Percentiles rank a stretch among this genome's conserved stretches.
These are phyloP conservation scores for Dothistroma septosporum DNA, from an alignment of 2,329 filamentous ascomycete genomes.

Conservation along the genomic window DNA sequence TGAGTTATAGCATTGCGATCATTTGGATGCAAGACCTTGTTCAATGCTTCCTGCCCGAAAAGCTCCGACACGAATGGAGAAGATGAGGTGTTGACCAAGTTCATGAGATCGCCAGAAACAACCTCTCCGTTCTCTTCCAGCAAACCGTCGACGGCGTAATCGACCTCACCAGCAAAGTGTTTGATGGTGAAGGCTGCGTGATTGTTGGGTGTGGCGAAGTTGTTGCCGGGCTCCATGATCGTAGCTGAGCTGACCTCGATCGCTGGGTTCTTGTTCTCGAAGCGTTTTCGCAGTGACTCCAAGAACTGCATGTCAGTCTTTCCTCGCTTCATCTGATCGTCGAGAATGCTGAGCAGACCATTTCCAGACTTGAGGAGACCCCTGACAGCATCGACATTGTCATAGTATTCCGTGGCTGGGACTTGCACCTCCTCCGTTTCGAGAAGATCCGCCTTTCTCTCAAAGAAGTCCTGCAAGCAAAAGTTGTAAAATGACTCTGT, in stretches of 20 bases:
- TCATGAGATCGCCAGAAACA: conserved; percentile 92
- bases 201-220: conserved; percentile 79
- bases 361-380: conserved; percentile 89
- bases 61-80: conserved; percentile 84
- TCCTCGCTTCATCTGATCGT: conserved; percentile 89
- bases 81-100: conserved; percentile 81
- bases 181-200: conserved; percentile 81
- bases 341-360: conserved; percentile 86
- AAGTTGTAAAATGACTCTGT: conserved; percentile 90
- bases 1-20: conserved; percentile 91
- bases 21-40: conserved; percentile 88
- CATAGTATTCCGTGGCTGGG: conserved; percentile 90
- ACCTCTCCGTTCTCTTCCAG: conserved; percentile 95
- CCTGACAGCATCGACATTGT: conserved; percentile 91
- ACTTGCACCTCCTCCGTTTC: conserved; percentile 92
- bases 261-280: conserved; percentile 88
- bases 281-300: conserved; percentile 85
- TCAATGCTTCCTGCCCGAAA: conserved; percentile 92
- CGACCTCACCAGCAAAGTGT: conserved; percentile 94
- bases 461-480: conserved; percentile 92
- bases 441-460: conserved; percentile 85
- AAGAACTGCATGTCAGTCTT: conserved; percentile 85
- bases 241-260: conserved; percentile 74
- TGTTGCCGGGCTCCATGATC: conserved; percentile 76
- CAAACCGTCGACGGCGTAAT: conserved; percentile 81